Base-by-base conservation (phyloP, 2,329 filamentous ascomycete genomes). In the Aspergillus sp. region DNA sequence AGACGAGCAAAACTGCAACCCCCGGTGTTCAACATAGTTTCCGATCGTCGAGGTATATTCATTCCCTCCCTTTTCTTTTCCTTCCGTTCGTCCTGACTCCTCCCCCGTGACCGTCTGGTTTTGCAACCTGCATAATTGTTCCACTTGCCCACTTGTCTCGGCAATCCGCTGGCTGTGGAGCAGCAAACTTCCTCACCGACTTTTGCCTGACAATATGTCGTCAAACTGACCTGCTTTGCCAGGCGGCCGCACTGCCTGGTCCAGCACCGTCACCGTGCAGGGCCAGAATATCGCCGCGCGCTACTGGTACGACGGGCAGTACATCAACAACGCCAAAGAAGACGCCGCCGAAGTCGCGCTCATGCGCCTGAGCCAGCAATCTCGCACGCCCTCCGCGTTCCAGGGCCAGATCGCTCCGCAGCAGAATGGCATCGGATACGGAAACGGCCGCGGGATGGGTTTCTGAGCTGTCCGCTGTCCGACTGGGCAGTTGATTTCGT, bases 191-290 rank as follows among this genome's bases (percentile, higher is more conserved):
- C 43, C 47, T 57, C 54, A 58, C 54, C 55, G 52, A 60, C 47
- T 57, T 53, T 46, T 52, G 32, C 36, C 42, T 40, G 37, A 47
- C 33, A 44, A 33, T 36, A 37, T 26, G 40, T 45, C 37, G 47
- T 48, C 48, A 50, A 37, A 45, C 42, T 33, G 37, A 39, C 40
- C 33, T 38, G 30, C 45, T 38, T 37, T 41, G 26, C 39, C 48
- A 91, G 86, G 86, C 47, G 86, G 86, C 45, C 82, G 86, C 49
- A 94, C 86, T 37, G 86, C 86, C 36, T 94, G 86, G 86, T 89
- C 85, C 36, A 82, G 80, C 66, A 73, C 72, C 37, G 85, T 93
- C 37, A 76, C 69, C n/a, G 73, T 93, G 36, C 68, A 74, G 47
- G 79, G 78, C 33, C 64, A 71, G 31, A 70, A 64, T 29, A 71